A percentile compares a stretch with the other conserved stretches of the same genome.
Evolutionary conservation across 345 rosid species (phyloP).

Genomic region (Brassica nigra): DNA sequence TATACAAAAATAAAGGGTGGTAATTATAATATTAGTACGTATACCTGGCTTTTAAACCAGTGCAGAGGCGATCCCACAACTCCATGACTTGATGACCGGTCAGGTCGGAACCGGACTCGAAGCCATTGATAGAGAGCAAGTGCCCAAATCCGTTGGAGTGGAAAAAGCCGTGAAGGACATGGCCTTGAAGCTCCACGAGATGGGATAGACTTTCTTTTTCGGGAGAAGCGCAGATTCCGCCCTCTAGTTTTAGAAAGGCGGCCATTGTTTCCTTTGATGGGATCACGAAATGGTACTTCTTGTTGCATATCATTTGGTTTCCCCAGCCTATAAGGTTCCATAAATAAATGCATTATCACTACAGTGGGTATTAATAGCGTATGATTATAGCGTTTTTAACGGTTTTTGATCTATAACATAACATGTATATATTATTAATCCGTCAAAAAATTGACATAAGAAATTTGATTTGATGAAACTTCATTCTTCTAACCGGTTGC

Average conservation of each 20-base stretch:
- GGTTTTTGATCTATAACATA: background rate
- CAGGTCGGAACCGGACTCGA: slow-evolving; percentile 66
- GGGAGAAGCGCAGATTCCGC: slow-evolving; percentile 27
- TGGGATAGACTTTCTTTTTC: slow-evolving; percentile 47
- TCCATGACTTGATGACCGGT: slow-evolving; percentile 78
- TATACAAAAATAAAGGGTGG: background rate
- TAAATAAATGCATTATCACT: background rate
- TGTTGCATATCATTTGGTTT: slow-evolving; percentile 74
- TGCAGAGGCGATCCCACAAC: slow-evolving; percentile 89
- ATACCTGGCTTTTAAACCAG: slow-evolving; percentile 76
- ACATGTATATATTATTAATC: background rate
- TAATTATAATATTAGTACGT: background rate
- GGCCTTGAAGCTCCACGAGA: slow-evolving; percentile 56
- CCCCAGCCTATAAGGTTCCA: slow-evolving; percentile 70
- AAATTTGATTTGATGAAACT: background rate
- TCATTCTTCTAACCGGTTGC: background rate
- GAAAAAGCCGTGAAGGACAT: slow-evolving; percentile 76
- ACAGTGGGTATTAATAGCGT: too few relatives aligned
- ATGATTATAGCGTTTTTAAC: too few relatives aligned
- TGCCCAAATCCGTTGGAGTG: slow-evolving; percentile 93
- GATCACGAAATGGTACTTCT: slow-evolving; percentile 86
- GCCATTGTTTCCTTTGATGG: slow-evolving; percentile 65
- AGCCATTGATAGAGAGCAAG: slow-evolving; percentile 72
- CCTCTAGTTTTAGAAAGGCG: slow-evolving; percentile 47
- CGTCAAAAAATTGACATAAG: background rate